A percentile compares a stretch with the other conserved stretches of the same genome.
phyloP scores from a whole-genome alignment of 768 basidiomycete species.

The Mycena leptocephala region DNA sequence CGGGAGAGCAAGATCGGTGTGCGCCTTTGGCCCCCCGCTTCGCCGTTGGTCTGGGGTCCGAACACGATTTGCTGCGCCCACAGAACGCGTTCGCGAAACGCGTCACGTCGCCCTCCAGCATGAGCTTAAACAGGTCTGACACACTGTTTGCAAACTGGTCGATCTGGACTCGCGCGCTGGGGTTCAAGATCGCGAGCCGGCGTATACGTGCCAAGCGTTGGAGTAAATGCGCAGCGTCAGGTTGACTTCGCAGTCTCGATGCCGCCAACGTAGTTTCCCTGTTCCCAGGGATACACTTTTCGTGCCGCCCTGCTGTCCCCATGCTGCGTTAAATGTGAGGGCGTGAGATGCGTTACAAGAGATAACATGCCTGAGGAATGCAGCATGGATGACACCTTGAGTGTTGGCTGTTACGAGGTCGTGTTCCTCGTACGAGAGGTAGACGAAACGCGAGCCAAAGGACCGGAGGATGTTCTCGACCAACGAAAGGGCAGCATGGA shows the following conservation, averaged over 20 bases:
- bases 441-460: conserved; percentile 90
- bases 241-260: conserved; percentile 86
- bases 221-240: conserved; percentile 96
- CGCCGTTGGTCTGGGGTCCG: conserved; percentile 53
- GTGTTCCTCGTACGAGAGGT: conserved; percentile 95
- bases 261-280: conserved; percentile 93
- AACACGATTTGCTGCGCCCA: conserved; percentile 86
- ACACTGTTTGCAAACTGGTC: conserved; percentile 90
- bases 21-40: conserved; percentile 47
- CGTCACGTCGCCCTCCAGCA: conserved; percentile 74
- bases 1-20: conserved; percentile 86
- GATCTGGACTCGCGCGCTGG: conserved; percentile 89
- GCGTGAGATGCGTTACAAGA: neutral
- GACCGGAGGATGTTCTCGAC: conserved; percentile 89
- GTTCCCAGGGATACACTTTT: conserved; percentile 93
- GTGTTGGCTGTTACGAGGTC: conserved; percentile 97
- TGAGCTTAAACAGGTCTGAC: conserved; percentile 95
- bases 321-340: conserved; percentile 69
- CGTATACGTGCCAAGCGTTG: conserved; percentile 99
- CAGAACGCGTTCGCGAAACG: conserved; percentile 81
- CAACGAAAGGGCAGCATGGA: conserved; percentile 74
- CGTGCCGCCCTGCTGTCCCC: conserved; percentile 93
- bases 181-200: conserved; percentile 97
- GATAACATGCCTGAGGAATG: conserved; percentile 92
- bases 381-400: conserved; percentile 97